These are phyloP conservation scores for Fusarium nelsonii DNA, from an alignment of 2,329 filamentous ascomycete species.

Conservation along the genomic window DNA sequence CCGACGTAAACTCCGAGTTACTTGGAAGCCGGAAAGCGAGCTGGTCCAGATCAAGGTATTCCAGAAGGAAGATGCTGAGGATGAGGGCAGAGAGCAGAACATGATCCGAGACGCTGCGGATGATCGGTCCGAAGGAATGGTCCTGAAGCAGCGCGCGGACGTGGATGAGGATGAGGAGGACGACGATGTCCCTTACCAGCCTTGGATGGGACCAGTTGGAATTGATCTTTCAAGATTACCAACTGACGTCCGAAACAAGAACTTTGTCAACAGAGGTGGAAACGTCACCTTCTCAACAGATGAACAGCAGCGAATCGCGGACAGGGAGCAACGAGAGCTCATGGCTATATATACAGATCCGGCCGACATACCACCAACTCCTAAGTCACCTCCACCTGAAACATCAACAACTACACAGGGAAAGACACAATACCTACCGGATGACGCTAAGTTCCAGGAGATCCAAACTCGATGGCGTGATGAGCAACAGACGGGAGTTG, in stretches of 20 bases:
- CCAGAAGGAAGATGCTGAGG: slow-evolving; percentile 78
- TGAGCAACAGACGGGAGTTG: slow-evolving; percentile 58
- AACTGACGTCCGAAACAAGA: slow-evolving; percentile 60
- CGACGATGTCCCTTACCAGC: slow-evolving; percentile 65
- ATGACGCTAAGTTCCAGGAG: slow-evolving; percentile 60
- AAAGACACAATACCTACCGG: slow-evolving; percentile 55
- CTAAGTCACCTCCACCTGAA: slow-evolving; percentile 64
- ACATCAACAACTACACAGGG: slow-evolving; percentile 37
- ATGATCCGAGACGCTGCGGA: slow-evolving; percentile 80
- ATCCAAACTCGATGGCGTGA: slow-evolving; percentile 64
- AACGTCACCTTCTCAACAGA: slow-evolving; percentile 63
- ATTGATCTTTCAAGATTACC: slow-evolving; percentile 63
- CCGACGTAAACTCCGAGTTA: slow-evolving; percentile 76
- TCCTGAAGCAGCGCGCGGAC: slow-evolving; percentile 67
- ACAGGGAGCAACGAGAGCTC: slow-evolving; percentile 69
- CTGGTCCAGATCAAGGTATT: slow-evolving; percentile 77
- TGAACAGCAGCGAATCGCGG: slow-evolving; percentile 67
- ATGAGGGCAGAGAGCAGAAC: slow-evolving; percentile 74
- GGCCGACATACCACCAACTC: slow-evolving; percentile 67
- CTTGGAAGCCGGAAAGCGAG: slow-evolving; percentile 75
- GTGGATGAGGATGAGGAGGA: slow-evolving; percentile 69
- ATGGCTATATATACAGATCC: slow-evolving; percentile 70
- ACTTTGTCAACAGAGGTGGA: slow-evolving; percentile 68
- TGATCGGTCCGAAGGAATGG: slow-evolving; percentile 79
- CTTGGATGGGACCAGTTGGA: slow-evolving; percentile 63